Evolutionary conservation across 305 asterid genomes (phyloP).

Genomic region (Ilex paraguariensis): DNA sequence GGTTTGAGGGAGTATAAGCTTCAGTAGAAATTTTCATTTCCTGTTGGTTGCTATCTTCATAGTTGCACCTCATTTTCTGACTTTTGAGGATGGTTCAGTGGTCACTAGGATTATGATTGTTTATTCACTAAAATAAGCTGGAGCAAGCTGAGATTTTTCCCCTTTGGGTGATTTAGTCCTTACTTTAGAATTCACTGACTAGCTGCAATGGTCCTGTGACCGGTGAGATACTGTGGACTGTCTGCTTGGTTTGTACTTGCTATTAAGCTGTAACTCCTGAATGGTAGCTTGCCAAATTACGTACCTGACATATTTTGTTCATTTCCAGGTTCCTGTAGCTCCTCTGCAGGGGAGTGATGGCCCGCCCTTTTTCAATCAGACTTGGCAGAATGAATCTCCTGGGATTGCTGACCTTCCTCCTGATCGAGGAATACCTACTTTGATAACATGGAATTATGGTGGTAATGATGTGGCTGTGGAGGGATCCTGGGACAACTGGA

Average conservation of each 20-base stretch:
- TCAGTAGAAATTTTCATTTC: too few relatives aligned
- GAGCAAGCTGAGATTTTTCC: too few relatives aligned
- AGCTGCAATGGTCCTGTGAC: slow-evolving; percentile 1
- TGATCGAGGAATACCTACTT: slow-evolving; percentile 61
- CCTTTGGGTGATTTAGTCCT: too few relatives aligned
- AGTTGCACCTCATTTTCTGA: too few relatives aligned
- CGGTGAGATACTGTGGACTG: not conserved
- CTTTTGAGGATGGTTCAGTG: too few relatives aligned
- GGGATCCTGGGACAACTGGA: slow-evolving; percentile 98
- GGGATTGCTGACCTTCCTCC: slow-evolving; percentile 29
- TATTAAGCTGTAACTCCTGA: slow-evolving; percentile 13
- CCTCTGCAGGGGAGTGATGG: slow-evolving; percentile 50
- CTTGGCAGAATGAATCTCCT: slow-evolving; percentile 37
- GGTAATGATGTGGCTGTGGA: slow-evolving; percentile 72
- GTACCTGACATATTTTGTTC: slow-evolving; percentile 15
- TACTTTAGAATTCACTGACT: too few relatives aligned
- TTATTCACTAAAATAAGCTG: too few relatives aligned
- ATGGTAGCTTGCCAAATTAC: slow-evolving; percentile 4
- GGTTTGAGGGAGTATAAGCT: too few relatives aligned
- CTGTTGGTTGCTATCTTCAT: too few relatives aligned
- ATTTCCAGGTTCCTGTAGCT: slow-evolving; percentile 48
- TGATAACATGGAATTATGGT: slow-evolving; percentile 77
- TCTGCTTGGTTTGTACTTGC: not conserved
- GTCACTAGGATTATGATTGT: too few relatives aligned
- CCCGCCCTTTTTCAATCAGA: slow-evolving; percentile 31